Percentiles rank a stretch among this genome's conserved stretches.
Conservation (phyloP, 257 asterid species). For the Solanum piurae region DNA sequence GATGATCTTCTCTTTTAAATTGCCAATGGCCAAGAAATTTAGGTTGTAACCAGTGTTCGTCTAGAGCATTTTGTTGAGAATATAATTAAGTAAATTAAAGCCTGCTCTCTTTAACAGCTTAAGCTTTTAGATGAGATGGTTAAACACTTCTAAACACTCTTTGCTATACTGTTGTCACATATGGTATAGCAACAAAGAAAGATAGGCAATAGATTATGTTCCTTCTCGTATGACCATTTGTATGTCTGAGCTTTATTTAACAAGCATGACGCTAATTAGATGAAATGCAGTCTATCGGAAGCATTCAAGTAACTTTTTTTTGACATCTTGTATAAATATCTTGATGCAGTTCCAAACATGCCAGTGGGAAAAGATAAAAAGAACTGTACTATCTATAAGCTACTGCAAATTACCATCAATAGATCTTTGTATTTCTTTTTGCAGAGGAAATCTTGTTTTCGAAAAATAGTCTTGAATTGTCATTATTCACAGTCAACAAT, state of each 20-base stretch:
- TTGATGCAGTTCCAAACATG: neutral
- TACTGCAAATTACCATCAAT: neutral
- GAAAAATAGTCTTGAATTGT: neutral
- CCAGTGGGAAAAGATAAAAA: neutral
- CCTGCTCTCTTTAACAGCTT: neutral
- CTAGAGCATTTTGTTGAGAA: neutral
- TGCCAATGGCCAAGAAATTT: neutral
- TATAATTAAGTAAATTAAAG: neutral
- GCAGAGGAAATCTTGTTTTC: neutral
- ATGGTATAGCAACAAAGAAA: neutral
- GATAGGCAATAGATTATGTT: neutral
- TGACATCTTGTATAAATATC: neutral
- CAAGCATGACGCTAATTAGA: neutral
- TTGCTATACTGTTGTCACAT: neutral
- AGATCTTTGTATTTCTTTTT: neutral
- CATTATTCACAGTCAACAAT: neutral
- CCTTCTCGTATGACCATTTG: neutral
- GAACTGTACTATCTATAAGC: neutral
- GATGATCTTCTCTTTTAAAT: neutral
- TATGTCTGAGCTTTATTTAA: neutral
- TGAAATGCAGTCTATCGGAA: neutral
- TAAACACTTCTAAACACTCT: neutral
- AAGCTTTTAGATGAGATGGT: neutral
- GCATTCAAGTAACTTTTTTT: neutral
- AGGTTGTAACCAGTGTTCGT: neutral